Evolutionary conservation across 23 red algal genomes (phyloP), one percentile per base, ranked within the genome.

Genomic region (Gracilaria vermiculophylla): DNA sequence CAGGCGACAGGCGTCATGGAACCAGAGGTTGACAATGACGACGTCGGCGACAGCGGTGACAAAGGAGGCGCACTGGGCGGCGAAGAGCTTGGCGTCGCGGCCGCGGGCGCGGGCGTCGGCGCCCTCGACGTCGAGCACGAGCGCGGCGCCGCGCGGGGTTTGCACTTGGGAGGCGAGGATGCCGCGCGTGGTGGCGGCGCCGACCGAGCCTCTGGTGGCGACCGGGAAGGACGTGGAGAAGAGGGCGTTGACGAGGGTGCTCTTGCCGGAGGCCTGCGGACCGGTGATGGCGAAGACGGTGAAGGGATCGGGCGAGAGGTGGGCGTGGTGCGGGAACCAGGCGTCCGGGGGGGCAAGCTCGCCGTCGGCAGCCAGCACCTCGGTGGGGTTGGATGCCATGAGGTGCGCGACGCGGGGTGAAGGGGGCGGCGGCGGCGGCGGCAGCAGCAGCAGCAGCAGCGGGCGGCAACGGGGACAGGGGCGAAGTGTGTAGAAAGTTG

Each of bases 101-200:
- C 96, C 96, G 36, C 86, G 69, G 15, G 75, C 86, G 61, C 96
- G 87, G 15, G 89, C 92, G 54, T 98, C 96, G 9, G 77, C 96
- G 83, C 96, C 96, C 69, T 98, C 96, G 34, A 98, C 91, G 37
- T 98, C 96, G 69, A 98, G 83, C 35, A 95, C 92, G 20, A 98
- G 78, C 57, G 76, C 45, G 5, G 86, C 47, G n/a, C 73, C 60
- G 29, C 44, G 79, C 19, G 74, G 32, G n/a, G 66, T 50, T 12
- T 64, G 70, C n/a, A 87, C 9, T 53, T 77, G 83, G 23, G 72
- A 80, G 17, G 66, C 61, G 35, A 77, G 61, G 37, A 98, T 80
- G 34, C 96, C 96, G 12, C 76, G 77, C 12, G 96, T 98, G 13
- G 91, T 91, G 61, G 91, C 75, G 42, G 49, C 60, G 43, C 81